Evolutionary conservation across 306 rosid species (phyloP).

Genomic region (Arachis hypogaea): DNA sequence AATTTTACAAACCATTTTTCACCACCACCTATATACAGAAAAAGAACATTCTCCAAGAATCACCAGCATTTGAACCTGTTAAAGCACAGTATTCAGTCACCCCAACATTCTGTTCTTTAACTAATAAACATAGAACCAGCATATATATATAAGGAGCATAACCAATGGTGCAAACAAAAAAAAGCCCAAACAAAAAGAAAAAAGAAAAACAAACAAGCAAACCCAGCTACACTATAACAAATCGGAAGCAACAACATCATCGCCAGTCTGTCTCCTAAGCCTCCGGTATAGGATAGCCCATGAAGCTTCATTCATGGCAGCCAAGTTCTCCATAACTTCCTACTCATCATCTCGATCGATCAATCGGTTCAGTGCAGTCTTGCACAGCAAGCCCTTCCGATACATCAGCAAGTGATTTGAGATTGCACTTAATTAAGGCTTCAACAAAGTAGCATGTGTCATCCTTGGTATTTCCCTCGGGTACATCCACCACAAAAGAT

Average conservation of each 20-base stretch:
- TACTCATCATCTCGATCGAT: constrained; percentile 44
- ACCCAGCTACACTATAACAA: constrained; percentile 27
- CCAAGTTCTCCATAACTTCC: constrained; percentile 40
- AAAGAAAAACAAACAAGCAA: constrained; percentile 13
- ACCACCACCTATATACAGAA: constrained; percentile 41
- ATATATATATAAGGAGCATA: constrained; percentile 20
- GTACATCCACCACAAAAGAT: constrained; percentile 96
- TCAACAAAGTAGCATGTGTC: constrained; percentile 98
- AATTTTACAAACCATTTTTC: constrained; percentile 46
- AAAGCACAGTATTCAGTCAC: constrained; percentile 40
- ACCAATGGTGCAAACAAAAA: constrained; percentile 34
- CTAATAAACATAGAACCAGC: constrained; percentile 43
- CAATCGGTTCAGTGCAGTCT: constrained; percentile 87
- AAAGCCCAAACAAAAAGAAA: not conserved
- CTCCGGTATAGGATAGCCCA: constrained; percentile 61
- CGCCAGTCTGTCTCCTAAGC: constrained; percentile 85
- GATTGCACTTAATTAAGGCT: constrained; percentile 95
- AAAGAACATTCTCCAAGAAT: constrained; percentile 37
- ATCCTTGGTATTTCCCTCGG: constrained; percentile 95
- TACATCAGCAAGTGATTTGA: constrained; percentile 92
- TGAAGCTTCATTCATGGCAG: constrained; percentile 84
- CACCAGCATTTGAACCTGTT: constrained; percentile 43
- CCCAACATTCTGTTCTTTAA: constrained; percentile 44
- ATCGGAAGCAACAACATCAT: constrained; percentile 49
- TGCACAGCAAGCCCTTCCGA: constrained; percentile 90